Percentiles rank a stretch among this genome's conserved stretches.
Conservation (phyloP, 2,329 filamentous ascomycete genomes). For the Chrysoporthe puriensis region DNA sequence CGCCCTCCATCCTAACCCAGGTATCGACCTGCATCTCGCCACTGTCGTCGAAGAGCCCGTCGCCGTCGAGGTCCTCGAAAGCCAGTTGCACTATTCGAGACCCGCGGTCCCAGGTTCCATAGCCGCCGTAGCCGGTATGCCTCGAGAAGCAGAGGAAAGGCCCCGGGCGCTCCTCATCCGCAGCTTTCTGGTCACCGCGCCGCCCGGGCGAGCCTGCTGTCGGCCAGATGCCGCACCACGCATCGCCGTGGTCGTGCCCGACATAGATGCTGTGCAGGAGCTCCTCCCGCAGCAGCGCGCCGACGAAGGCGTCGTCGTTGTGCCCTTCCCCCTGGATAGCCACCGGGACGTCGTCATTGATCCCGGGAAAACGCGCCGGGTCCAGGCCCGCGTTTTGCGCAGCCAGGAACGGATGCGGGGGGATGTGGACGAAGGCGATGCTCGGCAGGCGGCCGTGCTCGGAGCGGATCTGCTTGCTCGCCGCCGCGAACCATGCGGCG, state of each 20-base stretch:
- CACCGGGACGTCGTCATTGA: slow-evolving; percentile 35
- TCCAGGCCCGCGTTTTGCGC: slow-evolving; percentile 40
- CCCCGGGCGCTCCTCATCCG: slow-evolving; percentile 34
- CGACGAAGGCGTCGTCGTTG: slow-evolving; percentile 55
- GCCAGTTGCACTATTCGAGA: slow-evolving; percentile 29
- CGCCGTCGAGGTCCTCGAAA: slow-evolving; percentile 21
- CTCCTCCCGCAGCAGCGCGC: slow-evolving; percentile 50
- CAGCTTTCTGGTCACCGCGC: slow-evolving; percentile 32
- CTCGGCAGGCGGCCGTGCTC: slow-evolving; percentile 46
- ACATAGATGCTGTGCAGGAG: slow-evolving; percentile 54
- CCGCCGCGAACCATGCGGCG: slow-evolving; percentile 49
- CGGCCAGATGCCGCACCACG: slow-evolving; percentile 46
- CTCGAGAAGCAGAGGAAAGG: slow-evolving; percentile 50
- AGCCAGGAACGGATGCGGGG: slow-evolving; percentile 46
- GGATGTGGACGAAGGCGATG: slow-evolving; percentile 54
- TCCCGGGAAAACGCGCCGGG: slow-evolving; percentile 41
- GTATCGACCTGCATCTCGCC: slow-evolving; percentile 23
- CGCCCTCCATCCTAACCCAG: slow-evolving; percentile 29
- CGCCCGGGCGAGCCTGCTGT: slow-evolving; percentile 2
- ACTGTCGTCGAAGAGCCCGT: slow-evolving; percentile 6
- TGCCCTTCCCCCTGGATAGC: slow-evolving; percentile 38
- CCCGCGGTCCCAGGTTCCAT: slow-evolving; percentile 28
- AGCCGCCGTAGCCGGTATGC: slow-evolving; percentile 29
- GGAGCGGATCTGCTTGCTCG: slow-evolving; percentile 37
- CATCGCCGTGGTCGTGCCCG: slow-evolving; percentile 61